Conservation (phyloP, 2,329 filamentous ascomycete genomes). For the Periconia sp. region DNA sequence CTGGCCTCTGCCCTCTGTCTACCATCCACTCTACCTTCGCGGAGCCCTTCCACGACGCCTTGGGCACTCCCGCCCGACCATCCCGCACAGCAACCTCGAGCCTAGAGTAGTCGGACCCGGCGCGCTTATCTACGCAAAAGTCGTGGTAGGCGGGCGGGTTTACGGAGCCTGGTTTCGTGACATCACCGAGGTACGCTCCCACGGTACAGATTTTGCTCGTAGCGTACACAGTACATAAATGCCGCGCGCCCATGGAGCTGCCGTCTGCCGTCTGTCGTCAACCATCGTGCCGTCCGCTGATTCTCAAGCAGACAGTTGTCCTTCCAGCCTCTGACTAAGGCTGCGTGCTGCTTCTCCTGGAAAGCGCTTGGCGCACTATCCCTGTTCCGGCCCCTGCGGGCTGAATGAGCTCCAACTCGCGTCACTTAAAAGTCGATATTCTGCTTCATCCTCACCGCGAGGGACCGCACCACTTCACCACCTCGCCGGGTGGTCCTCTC, state of each 20-base stretch:
- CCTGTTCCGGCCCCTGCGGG: constrained; percentile 12
- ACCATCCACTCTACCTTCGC: neutral
- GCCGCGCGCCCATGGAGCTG: too few relatives aligned
- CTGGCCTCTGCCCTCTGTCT: neutral
- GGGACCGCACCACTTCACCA: constrained; percentile 28
- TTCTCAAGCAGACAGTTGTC: constrained; percentile 12
- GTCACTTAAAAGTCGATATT: constrained; percentile 34
- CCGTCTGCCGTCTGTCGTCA: constrained; percentile 14
- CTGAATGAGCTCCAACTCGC: constrained; percentile 30
- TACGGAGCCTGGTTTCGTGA: constrained; percentile 5
- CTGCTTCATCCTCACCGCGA: constrained; percentile 27
- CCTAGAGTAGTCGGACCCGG: neutral
- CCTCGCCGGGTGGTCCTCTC: constrained; percentile 27
- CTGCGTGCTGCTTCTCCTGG: constrained; percentile 11
- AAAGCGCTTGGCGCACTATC: constrained; percentile 15
- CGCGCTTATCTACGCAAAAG: neutral
- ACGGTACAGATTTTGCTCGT: constrained; percentile 5
- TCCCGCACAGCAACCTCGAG: too few relatives aligned
- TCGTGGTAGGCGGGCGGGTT: constrained; percentile 1
- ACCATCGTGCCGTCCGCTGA: too few relatives aligned
- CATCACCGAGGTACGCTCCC: constrained; percentile 9
- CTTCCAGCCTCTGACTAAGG: constrained; percentile 12
- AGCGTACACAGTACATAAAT: too few relatives aligned
- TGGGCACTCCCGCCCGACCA: too few relatives aligned
- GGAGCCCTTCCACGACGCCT: too few relatives aligned